Percentiles rank a stretch among this genome's conserved stretches.
phyloP scores from a whole-genome alignment of 2,329 filamentous ascomycete genomes.

The Escovopsis sp. region DNA sequence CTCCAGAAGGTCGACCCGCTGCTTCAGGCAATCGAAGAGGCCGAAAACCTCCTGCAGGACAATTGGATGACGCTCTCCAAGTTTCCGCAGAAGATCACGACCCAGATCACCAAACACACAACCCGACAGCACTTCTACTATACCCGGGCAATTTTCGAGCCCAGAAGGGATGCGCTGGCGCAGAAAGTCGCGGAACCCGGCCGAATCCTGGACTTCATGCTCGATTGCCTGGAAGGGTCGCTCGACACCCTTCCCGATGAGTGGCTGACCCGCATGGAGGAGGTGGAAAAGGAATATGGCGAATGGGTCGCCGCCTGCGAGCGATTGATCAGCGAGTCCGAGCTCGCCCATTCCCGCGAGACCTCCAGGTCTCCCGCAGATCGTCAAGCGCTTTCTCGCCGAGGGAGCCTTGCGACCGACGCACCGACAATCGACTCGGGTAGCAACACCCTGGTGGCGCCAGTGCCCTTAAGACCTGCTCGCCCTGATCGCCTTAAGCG shows the following conservation, averaged over 20 bases:
- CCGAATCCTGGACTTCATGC: conserved; percentile 62
- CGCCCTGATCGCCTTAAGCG: no score
- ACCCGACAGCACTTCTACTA: conserved; percentile 13
- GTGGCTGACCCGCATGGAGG: conserved; percentile 81
- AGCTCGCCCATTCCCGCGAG: conserved; percentile 26
- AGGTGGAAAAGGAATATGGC: conserved; percentile 59
- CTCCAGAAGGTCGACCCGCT: conserved; percentile 58
- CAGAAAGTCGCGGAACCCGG: conserved; percentile 56
- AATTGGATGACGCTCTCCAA: conserved; percentile 48
- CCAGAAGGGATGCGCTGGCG: conserved; percentile 50
- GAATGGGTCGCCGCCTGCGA: conserved; percentile 72
- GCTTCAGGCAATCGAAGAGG: conserved; percentile 48
- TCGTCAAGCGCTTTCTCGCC: background rate
- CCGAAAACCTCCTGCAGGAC: conserved; percentile 46
- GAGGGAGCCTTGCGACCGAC: background rate
- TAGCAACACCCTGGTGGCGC: background rate
- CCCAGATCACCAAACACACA: conserved; percentile 3
- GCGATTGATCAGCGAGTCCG: conserved; percentile 51
- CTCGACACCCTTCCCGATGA: conserved; percentile 69
- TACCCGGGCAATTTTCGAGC: conserved; percentile 31
- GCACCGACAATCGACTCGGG: background rate
- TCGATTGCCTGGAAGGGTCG: conserved; percentile 72
- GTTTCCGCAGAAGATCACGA: conserved; percentile 3
- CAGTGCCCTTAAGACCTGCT: background rate
- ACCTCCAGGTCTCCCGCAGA: conserved; percentile 7